These are phyloP conservation scores for Trypanosoma grayi DNA, from an alignment of 208 protist genomes.

Conservation along the genomic window DNA sequence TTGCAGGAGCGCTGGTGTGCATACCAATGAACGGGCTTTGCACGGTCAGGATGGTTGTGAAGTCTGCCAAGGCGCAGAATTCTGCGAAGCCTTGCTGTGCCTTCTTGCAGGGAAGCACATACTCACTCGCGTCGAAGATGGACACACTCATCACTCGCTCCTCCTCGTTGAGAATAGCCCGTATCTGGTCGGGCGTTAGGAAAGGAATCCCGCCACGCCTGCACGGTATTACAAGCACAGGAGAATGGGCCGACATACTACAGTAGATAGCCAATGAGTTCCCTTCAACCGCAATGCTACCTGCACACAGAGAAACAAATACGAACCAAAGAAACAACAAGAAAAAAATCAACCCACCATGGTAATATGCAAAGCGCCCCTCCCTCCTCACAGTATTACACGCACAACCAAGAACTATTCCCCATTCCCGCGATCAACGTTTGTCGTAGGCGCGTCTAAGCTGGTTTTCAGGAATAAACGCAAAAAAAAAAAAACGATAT, in stretches of 20 bases:
- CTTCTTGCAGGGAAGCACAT: conserved; percentile 37
- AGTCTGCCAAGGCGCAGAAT: conserved; percentile 62
- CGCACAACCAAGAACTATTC: too few species aligned
- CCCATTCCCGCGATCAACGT: too few species aligned
- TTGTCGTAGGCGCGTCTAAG: too few species aligned
- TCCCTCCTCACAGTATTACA: too few species aligned
- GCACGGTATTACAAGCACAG: conserved; percentile 65
- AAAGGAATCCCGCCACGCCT: conserved; percentile 50
- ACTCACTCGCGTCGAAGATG: conserved; percentile 70
- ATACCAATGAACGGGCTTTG: conserved; percentile 64
- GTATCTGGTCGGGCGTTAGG: conserved; percentile 62
- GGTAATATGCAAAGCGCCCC: too few species aligned
- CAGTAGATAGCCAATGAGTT: background rate
- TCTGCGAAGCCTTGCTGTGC: conserved; percentile 37
- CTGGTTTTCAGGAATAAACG: too few species aligned
- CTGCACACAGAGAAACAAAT: background rate
- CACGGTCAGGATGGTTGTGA: conserved; percentile 49
- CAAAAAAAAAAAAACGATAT: conserved; percentile 7
- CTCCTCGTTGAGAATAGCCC: conserved; percentile 48
- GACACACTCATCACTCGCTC: conserved; percentile 64
- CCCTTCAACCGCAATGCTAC: background rate
- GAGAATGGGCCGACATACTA: conserved; percentile 9
- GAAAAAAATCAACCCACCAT: too few species aligned
- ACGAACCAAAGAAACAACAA: background rate
- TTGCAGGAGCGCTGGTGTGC: conserved; percentile 55